Conservation (phyloP, 768 basidiomycete species). For the Hygrophorus russula region DNA sequence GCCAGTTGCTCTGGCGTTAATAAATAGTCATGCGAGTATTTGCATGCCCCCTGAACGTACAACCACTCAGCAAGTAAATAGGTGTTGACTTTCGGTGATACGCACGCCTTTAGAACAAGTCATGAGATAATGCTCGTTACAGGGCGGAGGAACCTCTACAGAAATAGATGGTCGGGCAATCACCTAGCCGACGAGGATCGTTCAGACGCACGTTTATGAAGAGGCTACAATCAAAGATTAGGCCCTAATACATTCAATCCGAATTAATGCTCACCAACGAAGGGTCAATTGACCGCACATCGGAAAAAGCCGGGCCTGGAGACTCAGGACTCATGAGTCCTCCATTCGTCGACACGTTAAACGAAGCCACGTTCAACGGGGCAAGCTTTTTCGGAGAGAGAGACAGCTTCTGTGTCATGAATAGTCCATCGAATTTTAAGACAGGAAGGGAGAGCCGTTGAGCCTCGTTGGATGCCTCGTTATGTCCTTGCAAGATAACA, state of each 20-base stretch:
- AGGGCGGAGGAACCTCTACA: constrained; percentile 71
- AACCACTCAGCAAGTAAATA: constrained; percentile 5
- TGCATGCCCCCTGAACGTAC: constrained; percentile 45
- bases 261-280: constrained; percentile 35
- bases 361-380: constrained; percentile 33
- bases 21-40: constrained; percentile 75
- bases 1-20: constrained; percentile 62
- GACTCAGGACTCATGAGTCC: constrained; percentile 63
- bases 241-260: constrained; percentile 6
- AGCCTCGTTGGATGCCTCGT: constrained; percentile 29
- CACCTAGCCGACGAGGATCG: not conserved
- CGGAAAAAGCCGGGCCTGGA: constrained; percentile 30
- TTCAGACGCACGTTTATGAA: constrained; percentile 58
- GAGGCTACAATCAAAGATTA: constrained; percentile 32
- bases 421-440: constrained; percentile 40
- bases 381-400: constrained; percentile 28
- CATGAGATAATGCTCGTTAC: constrained; percentile 80
- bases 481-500: constrained; percentile 43
- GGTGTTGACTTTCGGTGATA: not conserved
- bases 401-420: constrained; percentile 29
- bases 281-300: constrained; percentile 45
- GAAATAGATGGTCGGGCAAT: constrained; percentile 2
- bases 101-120: constrained; percentile 68
- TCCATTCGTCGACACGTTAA: constrained; percentile 37
- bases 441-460: constrained; percentile 40